Percentiles rank a stretch among this genome's conserved stretches.
Evolutionary conservation across 768 basidiomycete species (phyloP).

Genomic region (Piloderma croceum): DNA sequence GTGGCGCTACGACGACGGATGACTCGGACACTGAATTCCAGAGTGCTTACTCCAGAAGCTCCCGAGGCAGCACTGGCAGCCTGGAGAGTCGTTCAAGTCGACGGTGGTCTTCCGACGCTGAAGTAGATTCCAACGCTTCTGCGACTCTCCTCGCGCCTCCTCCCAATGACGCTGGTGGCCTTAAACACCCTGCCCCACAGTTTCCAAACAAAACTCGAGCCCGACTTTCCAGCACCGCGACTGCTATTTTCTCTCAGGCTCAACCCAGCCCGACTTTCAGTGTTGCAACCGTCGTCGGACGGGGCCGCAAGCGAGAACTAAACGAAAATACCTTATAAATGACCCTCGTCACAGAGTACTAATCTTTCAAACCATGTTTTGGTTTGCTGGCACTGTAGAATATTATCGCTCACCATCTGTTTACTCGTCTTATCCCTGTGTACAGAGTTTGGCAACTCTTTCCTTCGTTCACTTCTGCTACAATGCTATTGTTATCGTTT

Average conservation of each 20-base stretch:
- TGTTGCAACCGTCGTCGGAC: too few species aligned
- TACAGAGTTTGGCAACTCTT: constrained; percentile 11
- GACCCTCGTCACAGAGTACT: too few species aligned
- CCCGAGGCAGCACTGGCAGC: constrained; percentile 59
- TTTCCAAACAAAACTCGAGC: constrained; percentile 36
- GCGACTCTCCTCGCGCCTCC: constrained; percentile 25
- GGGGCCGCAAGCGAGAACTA: too few species aligned
- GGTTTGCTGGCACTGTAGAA: constrained; percentile 8
- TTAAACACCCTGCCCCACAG: constrained; percentile 16
- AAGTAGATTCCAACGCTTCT: constrained; percentile 25
- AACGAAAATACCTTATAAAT: too few species aligned
- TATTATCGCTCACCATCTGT: constrained; percentile 10
- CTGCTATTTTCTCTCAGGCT: constrained; percentile 37
- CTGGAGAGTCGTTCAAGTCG: constrained; percentile 29
- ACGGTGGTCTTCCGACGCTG: constrained; percentile 17
- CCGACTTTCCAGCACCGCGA: constrained; percentile 52
- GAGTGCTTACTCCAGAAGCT: constrained; percentile 77
- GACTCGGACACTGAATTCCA: constrained; percentile 85
- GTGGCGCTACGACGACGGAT: constrained; percentile 45
- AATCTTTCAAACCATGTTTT: too few species aligned
- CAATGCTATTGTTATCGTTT: not conserved
- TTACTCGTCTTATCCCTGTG: constrained; percentile 14
- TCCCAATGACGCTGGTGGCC: constrained; percentile 19
- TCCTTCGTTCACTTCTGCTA: not conserved
- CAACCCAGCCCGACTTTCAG: constrained; percentile 33